Percentiles rank a stretch among this genome's conserved stretches.
Conservation (phyloP, 2,329 filamentous ascomycete genomes). For the Fusarium hostae region DNA sequence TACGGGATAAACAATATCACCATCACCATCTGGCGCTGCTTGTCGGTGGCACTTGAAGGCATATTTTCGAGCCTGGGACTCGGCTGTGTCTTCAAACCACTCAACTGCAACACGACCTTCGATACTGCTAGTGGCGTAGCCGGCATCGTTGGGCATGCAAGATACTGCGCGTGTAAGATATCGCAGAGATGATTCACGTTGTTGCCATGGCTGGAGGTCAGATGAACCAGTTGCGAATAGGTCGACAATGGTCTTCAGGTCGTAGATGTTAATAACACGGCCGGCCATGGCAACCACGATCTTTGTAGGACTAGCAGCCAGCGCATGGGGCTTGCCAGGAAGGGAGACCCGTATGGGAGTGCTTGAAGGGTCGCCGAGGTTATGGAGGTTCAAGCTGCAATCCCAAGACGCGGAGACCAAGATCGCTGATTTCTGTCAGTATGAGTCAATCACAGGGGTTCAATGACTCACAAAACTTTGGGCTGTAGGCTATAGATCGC, state of each 20-base stretch:
- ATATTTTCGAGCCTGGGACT: constrained; percentile 93
- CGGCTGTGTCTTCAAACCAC: constrained; percentile 91
- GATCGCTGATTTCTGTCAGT: constrained; percentile 61
- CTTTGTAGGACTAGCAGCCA: constrained; percentile 81
- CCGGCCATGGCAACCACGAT: constrained; percentile 96
- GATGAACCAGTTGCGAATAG: constrained; percentile 59
- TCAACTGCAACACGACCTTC: constrained; percentile 96
- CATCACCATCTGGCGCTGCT: constrained; percentile 68
- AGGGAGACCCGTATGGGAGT: constrained; percentile 74
- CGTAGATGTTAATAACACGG: constrained; percentile 94
- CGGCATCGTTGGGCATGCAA: constrained; percentile 96
- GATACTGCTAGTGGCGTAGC: constrained; percentile 92
- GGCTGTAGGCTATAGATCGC: constrained; percentile 84
- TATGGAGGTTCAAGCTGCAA: constrained; percentile 86
- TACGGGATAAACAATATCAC: constrained; percentile 89
- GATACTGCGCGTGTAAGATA: constrained; percentile 94
- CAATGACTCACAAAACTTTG: constrained; percentile 68
- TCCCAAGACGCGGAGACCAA: constrained; percentile 96
- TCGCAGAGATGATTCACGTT: constrained; percentile 91
- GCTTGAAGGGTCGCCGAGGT: constrained; percentile 64
- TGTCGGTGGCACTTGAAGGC: constrained; percentile 99
- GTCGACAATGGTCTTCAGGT: constrained; percentile 74
- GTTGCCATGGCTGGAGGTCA: constrained; percentile 84
- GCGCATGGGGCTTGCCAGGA: constrained; percentile 88
- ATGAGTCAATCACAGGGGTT: not conserved